Conservation (phyloP, 2,329 filamentous ascomycete species). For the Penicillium sp. region DNA sequence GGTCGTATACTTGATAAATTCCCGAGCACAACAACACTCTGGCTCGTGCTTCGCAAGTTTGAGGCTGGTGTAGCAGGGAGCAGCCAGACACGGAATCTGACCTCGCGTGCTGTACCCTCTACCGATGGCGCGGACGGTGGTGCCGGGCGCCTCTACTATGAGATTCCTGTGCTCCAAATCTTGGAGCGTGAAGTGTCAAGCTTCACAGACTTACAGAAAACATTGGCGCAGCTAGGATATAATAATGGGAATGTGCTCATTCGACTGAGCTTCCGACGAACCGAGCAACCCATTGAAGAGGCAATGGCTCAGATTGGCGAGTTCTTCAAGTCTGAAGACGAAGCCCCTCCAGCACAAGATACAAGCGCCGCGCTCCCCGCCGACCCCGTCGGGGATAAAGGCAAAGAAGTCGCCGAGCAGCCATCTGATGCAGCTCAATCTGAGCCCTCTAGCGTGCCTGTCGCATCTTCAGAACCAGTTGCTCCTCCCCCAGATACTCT, state of each 20-base stretch:
- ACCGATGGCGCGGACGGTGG: slow-evolving; percentile 56
- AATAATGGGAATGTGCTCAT: slow-evolving; percentile 81
- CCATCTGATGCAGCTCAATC: slow-evolving; percentile 10
- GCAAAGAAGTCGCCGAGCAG: slow-evolving; percentile 13
- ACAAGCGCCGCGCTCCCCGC: slow-evolving; percentile 3
- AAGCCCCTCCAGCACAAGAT: slow-evolving; percentile 26
- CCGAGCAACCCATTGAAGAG: slow-evolving; percentile 76
- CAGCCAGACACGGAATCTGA: slow-evolving; percentile 72
- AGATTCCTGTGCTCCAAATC: slow-evolving; percentile 80
- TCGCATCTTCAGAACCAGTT: slow-evolving; percentile 5
- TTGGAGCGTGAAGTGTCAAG: slow-evolving; percentile 77
- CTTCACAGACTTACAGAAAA: slow-evolving; percentile 85
- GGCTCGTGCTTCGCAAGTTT: slow-evolving; percentile 87
- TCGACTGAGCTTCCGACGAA: slow-evolving; percentile 73
- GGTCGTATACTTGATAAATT: slow-evolving; percentile 81
- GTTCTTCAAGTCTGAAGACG: slow-evolving; percentile 64
- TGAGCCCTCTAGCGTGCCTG: slow-evolving; percentile 4
- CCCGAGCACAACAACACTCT: slow-evolving; percentile 82
- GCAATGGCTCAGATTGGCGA: slow-evolving; percentile 79
- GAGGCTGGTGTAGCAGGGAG: slow-evolving; percentile 72
- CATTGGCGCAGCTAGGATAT: slow-evolving; percentile 80
- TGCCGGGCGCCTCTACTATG: slow-evolving; percentile 81
- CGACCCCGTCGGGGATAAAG: slow-evolving; percentile 1
- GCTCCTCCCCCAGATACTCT: slow-evolving; percentile 13
- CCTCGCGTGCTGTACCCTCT: slow-evolving; percentile 71